phyloP scores from a whole-genome alignment of 2,329 filamentous ascomycete genomes.

The Fusarium camptoceras region DNA sequence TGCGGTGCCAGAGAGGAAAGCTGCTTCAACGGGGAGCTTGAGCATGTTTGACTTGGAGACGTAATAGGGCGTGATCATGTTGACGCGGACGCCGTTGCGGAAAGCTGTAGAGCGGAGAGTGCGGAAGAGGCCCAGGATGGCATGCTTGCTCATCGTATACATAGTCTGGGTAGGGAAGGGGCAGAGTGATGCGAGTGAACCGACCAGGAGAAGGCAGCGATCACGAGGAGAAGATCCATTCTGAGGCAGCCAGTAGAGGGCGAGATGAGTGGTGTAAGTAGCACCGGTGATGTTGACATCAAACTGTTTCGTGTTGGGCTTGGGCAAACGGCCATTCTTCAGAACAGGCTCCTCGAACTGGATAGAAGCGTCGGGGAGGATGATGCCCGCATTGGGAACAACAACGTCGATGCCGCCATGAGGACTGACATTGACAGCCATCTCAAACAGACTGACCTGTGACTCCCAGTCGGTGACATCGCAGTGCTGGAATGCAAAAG shows the following conservation, averaged over 20 bases:
- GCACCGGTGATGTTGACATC: slow-evolving; percentile 74
- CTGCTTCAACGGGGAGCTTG: slow-evolving; percentile 57
- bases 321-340: slow-evolving; percentile 55
- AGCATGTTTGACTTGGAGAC: slow-evolving; percentile 69
- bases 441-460: slow-evolving; percentile 72
- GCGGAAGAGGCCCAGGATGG: slow-evolving; percentile 72
- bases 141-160: slow-evolving; percentile 74
- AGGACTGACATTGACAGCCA: slow-evolving; percentile 64
- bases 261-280: slow-evolving; percentile 73
- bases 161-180: slow-evolving; percentile 59
- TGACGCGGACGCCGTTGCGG: slow-evolving; percentile 67
- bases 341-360: slow-evolving; percentile 61
- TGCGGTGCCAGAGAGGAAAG: slow-evolving; percentile 65
- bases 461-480: slow-evolving; percentile 74
- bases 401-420: slow-evolving; percentile 70
- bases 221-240: slow-evolving; percentile 53
- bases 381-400: slow-evolving; percentile 75
- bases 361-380: slow-evolving; percentile 47
- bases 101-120: slow-evolving; percentile 63
- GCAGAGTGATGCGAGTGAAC: slow-evolving; percentile 69
- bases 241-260: slow-evolving; percentile 58
- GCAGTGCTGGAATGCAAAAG: slow-evolving; percentile 69
- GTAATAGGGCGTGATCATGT: slow-evolving; percentile 76
- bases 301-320: slow-evolving; percentile 64
- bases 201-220: slow-evolving; percentile 71